Evolutionary conservation across 2,329 filamentous ascomycete species (phyloP), one percentile per base, ranked within the genome.

Genomic region (Triangularia verruculosa): DNA sequence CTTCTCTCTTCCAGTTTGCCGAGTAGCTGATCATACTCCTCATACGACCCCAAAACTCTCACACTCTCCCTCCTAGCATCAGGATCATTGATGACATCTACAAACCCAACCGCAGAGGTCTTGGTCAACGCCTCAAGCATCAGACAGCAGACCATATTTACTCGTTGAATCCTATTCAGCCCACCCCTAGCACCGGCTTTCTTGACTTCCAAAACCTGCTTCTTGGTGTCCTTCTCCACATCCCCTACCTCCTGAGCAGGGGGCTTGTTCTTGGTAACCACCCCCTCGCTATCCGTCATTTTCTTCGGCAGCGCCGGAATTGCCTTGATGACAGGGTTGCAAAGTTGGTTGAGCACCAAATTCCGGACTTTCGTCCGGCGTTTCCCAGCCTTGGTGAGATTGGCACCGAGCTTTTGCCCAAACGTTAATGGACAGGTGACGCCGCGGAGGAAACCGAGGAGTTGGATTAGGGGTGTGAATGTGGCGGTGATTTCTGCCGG

Each of bases 381-480:
- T n/a, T 62, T 63, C 5, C 64, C 64, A 13, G 56, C 15, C 1
- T 53, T n/a, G 11, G 56, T 66, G 32, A 66, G 34, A n/a, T 54
- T 63, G 9, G 57, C 52, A 1, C 61, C 64, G 5, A 66, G 20
- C 22, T 25, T 51, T 28, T 61, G 57, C 6, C 53, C 51, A 8
- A 63, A 27, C 13, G 53, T 47, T 12, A 62, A 32, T 2, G 64
- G 58, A 30, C 7, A 30, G 24, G 58, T 32, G 51, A 59, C 34
- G 22, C 57, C 64, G 8, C 64, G 30, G 28, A 66, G 17, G 25
- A 58, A 32, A 8, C 64, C 64, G 11, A 66, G 58, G 24, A 66
- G 52, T 13, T 28, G 25, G 13, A 61, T n/a, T 8, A 66, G 55
- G 1, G 61, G 51, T 2, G 57, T 25, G 47, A 54, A 43, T 4